These are phyloP conservation scores for Auricularia sp. DNA, from an alignment of 768 basidiomycete species.

Conservation along the genomic window DNA sequence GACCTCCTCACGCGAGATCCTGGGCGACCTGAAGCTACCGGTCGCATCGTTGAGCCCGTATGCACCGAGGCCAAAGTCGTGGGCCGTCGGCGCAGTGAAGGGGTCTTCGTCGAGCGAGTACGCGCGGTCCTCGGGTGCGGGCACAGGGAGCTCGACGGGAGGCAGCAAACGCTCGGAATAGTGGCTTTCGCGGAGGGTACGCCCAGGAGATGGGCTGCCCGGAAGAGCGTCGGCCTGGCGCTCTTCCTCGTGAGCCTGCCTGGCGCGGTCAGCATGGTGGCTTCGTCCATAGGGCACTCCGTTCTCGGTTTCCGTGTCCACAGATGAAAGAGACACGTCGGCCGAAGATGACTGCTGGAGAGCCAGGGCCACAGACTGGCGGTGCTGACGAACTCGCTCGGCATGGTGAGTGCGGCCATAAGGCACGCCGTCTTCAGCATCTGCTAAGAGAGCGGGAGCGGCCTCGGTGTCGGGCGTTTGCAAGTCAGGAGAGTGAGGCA, in stretches of 20 bases:
- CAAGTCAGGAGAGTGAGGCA: not conserved
- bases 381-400: constrained; percentile 25
- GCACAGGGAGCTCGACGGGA: not conserved
- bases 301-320: constrained; percentile 29
- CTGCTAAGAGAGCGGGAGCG: not conserved
- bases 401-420: constrained; percentile 57
- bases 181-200: not conserved
- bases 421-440: constrained; percentile 47
- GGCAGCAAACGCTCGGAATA: not conserved
- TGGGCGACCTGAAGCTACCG: constrained; percentile 3
- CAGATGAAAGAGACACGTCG: not conserved
- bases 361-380: not conserved
- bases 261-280: constrained; percentile 45
- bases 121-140: not conserved
- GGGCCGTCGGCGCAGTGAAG: not conserved
- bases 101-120: constrained; percentile 3
- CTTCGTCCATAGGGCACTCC: constrained; percentile 54
- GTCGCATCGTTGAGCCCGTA: not conserved
- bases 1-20: constrained; percentile 10
- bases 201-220: constrained; percentile 2
- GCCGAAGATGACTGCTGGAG: not conserved
- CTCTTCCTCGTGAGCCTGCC: not conserved
- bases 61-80: constrained; percentile 3
- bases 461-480: not conserved
- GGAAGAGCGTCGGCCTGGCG: not conserved